Evolutionary conservation across 2,329 filamentous ascomycete genomes (phyloP), one percentile per base, ranked within the genome.

Genomic region (Pseudovirgaria hyperparasitica): DNA sequence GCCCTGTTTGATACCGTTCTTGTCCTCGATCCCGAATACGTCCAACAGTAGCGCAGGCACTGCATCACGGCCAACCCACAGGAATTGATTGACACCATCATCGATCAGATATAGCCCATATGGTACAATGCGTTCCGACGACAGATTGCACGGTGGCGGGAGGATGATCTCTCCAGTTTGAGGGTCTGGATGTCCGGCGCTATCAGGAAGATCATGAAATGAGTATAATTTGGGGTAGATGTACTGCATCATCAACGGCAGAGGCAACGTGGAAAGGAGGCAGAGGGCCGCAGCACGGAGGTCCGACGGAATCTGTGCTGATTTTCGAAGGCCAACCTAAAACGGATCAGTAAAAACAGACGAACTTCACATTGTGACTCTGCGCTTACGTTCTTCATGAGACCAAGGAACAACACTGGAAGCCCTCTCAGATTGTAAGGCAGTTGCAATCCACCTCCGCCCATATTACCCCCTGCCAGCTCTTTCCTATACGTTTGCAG

Each of bases 401-500:
- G 58, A 6, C 85, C 86, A 19, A 98, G 64, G 68, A 98, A 96
- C 22, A 98, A 64, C 30, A 92, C 72, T 1, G 90, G 86, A 15
- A 98, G 66, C 18, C 76, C 85, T 30, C 87, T 76, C 31, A 98
- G 63, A 54, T 98, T 98, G 33, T 82, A 78, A 12, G 90, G 86
- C 64, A 96, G 90, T 50, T 94, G 90, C 11, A 98, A 65, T 8
- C 35, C 35, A 28, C 85, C 76, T 21, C 75, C 86, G 27, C 87
- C 86, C 72, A 94, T 90, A 57, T 87, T 94, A 38, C 87, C 87
- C 38, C 87, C 87, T 10, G 82, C 87, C 32, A 98, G 70, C 54
- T 98, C 90, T 62, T 96, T 96, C 59, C 85, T 81, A 63, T 94
- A 98, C 0, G 87, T 96, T 52, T 87, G 79, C 33, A 98, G 64